Conservation (phyloP, 345 rosid genomes). For the Clausena lansium region DNA sequence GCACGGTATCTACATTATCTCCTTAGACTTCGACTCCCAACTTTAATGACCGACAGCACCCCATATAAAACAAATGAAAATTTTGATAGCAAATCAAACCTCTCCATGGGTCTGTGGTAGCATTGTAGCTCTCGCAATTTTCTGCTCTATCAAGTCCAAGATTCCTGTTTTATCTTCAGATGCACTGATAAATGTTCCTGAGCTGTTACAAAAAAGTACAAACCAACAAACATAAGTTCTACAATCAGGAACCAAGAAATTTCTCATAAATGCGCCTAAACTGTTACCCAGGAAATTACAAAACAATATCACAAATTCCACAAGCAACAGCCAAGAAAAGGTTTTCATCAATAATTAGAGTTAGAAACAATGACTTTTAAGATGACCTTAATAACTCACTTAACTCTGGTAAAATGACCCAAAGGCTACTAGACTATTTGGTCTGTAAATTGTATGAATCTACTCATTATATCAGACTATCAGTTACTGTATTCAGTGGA, state of each 20-base stretch:
- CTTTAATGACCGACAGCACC: background rate
- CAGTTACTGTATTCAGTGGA: background rate
- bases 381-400: background rate
- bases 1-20: background rate
- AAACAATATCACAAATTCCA: slow-evolving; percentile 5
- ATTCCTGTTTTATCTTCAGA: slow-evolving; percentile 61
- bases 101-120: slow-evolving; percentile 68
- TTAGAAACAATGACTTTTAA: slow-evolving; percentile 4
- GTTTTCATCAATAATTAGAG: slow-evolving; percentile 5
- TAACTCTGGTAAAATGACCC: background rate
- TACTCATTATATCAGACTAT: background rate
- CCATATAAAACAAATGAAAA: background rate
- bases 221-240: slow-evolving; percentile 4
- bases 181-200: slow-evolving; percentile 70
- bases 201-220: slow-evolving; percentile 40
- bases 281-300: slow-evolving; percentile 31
- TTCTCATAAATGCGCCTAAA: slow-evolving; percentile 55
- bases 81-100: slow-evolving; percentile 30
- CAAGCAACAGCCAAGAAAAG: background rate
- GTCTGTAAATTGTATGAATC: too few species aligned
- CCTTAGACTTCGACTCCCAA: background rate
- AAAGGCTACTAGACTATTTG: too few species aligned
- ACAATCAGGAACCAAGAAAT: background rate
- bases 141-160: slow-evolving; percentile 52
- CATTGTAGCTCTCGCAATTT: slow-evolving; percentile 74